Evolutionary conservation across 2,329 filamentous ascomycete species (phyloP).

Genomic region (Ophioceras dolichostomum): DNA sequence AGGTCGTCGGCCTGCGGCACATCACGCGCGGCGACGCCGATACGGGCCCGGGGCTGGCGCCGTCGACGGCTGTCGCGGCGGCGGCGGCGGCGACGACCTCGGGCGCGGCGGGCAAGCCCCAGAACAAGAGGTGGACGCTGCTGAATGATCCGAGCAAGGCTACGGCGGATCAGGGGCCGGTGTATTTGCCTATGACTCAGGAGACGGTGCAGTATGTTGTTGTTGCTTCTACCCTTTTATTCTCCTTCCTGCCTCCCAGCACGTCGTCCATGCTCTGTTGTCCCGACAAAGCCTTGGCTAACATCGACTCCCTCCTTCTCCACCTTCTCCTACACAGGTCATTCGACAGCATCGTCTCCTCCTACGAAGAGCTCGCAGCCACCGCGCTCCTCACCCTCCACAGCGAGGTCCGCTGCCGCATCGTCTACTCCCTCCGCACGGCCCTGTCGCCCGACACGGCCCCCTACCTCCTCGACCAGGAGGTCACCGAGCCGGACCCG

Average conservation of each 20-base stretch:
- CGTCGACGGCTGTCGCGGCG: conserved; percentile 18
- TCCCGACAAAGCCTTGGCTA: neutral
- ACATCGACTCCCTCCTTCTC: neutral
- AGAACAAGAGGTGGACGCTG: conserved; percentile 68
- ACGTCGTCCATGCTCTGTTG: too few relatives aligned
- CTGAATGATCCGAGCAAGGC: conserved; percentile 51
- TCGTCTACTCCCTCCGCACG: conserved; percentile 63
- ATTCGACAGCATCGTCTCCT: conserved; percentile 78
- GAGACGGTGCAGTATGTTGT: conserved; percentile 64
- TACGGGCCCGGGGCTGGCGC: too few relatives aligned
- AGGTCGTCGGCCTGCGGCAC: conserved; percentile 68
- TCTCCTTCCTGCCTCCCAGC: neutral
- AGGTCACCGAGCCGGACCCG: conserved; percentile 66
- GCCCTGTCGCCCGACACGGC: conserved; percentile 48
- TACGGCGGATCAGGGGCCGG: conserved; percentile 48
- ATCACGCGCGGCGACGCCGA: conserved; percentile 65
- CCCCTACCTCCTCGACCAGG: conserved; percentile 55
- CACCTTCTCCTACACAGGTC: conserved; percentile 31
- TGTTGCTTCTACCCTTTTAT: neutral
- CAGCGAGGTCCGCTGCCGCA: conserved; percentile 75
- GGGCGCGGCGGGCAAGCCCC: conserved; percentile 23
- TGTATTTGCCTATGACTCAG: conserved; percentile 78
- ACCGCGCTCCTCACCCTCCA: conserved; percentile 78
- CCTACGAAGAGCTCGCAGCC: conserved; percentile 68
- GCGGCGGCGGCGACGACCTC: conserved; percentile 23